Evolutionary conservation across 2,329 filamentous ascomycete species (phyloP).

Genomic region (Fusarium nygamai): DNA sequence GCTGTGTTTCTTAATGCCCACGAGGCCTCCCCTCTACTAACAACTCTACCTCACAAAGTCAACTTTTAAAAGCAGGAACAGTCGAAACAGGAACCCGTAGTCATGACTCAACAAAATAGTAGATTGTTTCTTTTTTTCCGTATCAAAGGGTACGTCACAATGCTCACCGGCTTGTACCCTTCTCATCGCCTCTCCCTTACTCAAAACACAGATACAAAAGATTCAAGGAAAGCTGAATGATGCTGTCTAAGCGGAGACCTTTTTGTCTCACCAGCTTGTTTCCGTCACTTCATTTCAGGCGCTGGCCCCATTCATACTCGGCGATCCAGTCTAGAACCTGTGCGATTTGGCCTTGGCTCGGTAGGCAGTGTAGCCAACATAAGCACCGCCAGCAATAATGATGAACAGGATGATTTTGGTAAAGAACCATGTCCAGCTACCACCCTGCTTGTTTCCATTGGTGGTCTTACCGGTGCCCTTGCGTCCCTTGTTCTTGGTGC

Average conservation of each 20-base stretch:
- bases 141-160: slow-evolving; percentile 22
- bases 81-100: background rate
- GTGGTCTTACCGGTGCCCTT: slow-evolving; percentile 50
- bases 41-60: background rate
- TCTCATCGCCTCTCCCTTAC: slow-evolving; percentile 14
- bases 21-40: background rate
- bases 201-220: slow-evolving; percentile 31
- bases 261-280: slow-evolving; percentile 6
- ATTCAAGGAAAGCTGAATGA: slow-evolving; percentile 17
- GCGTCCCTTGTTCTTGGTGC: slow-evolving; percentile 48
- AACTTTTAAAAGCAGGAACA: background rate
- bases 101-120: slow-evolving; percentile 19
- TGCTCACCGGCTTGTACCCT: slow-evolving; percentile 24
- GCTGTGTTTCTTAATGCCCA: background rate
- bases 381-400: slow-evolving; percentile 74
- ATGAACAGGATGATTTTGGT: slow-evolving; percentile 85
- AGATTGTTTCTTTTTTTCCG: slow-evolving; percentile 5
- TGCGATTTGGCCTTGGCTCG: slow-evolving; percentile 71
- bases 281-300: background rate
- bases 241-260: slow-evolving; percentile 23
- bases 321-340: slow-evolving; percentile 59
- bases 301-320: background rate
- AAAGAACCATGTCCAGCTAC: slow-evolving; percentile 72
- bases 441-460: slow-evolving; percentile 53
- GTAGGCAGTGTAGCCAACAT: slow-evolving; percentile 88